Conservation (phyloP, 2,329 filamentous ascomycete species). For the Curvularia spicifera region DNA sequence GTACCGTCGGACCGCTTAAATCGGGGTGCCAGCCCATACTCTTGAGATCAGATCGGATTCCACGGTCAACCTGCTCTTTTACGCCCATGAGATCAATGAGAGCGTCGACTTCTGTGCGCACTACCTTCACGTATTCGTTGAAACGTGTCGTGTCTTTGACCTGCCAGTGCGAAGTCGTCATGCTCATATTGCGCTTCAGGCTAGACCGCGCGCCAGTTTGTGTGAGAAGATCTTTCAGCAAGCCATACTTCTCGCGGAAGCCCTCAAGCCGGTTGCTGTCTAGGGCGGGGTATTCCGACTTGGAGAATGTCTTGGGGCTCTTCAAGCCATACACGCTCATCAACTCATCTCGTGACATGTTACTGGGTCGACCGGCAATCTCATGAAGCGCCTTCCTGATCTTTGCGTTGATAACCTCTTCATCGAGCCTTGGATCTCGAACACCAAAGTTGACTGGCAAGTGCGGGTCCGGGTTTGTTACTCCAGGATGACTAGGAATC, state of each 20-base stretch:
- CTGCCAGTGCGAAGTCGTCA: constrained; percentile 50
- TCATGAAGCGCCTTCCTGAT: constrained; percentile 52
- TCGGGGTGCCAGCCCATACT: constrained; percentile 59
- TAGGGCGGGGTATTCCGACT: constrained; percentile 50
- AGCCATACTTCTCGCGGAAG: constrained; percentile 54
- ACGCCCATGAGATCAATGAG: constrained; percentile 53
- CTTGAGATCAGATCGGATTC: constrained; percentile 54
- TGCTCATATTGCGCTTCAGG: constrained; percentile 45
- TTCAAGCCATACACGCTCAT: constrained; percentile 57
- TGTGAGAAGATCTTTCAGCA: constrained; percentile 50
- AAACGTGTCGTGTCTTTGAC: constrained; percentile 53
- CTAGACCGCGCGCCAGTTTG: constrained; percentile 43
- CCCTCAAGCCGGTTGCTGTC: constrained; percentile 54
- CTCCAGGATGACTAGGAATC: constrained; percentile 53
- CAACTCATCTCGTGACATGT: constrained; percentile 51
- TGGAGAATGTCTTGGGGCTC: constrained; percentile 50
- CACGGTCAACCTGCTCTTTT: constrained; percentile 54
- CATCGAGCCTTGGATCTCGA: constrained; percentile 53
- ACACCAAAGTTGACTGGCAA: constrained; percentile 55
- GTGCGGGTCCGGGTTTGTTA: constrained; percentile 54
- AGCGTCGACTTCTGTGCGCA: constrained; percentile 53
- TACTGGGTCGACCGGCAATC: constrained; percentile 54
- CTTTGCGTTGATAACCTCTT: constrained; percentile 46
- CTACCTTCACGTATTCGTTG: constrained; percentile 50
- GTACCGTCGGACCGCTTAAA: constrained; percentile 41